A percentile compares a stretch with the other conserved stretches of the same genome.
These are phyloP conservation scores for Cytospora schulzeri DNA, from an alignment of 2,329 filamentous ascomycete species.

Conservation along the genomic window DNA sequence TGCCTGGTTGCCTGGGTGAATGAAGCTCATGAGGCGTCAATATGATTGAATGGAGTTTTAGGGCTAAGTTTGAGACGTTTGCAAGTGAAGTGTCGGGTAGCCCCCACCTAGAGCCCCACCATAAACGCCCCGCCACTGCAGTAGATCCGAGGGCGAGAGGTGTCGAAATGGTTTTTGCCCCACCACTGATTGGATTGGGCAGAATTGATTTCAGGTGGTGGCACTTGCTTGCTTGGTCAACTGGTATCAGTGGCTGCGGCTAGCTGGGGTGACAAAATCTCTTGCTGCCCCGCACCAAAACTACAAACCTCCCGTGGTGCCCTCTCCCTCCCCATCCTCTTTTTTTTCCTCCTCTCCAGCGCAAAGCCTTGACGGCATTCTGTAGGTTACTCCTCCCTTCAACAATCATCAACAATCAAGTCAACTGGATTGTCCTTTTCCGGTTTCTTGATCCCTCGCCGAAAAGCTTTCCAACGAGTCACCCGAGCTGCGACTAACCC, in stretches of 20 bases:
- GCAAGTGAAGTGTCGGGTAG: conserved; percentile 18
- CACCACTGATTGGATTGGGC: conserved; percentile 6
- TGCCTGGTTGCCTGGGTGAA: conserved; percentile 3
- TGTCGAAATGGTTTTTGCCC: conserved; percentile 4
- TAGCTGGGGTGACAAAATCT: conserved; percentile 11
- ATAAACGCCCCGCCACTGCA: conserved; percentile 23
- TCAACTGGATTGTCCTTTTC: not conserved
- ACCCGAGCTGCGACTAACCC: conserved; percentile 15
- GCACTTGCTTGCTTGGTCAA: conserved; percentile 5
- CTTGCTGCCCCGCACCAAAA: conserved; percentile 25
- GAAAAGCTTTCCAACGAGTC: not conserved
- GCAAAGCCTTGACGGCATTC: conserved; percentile 29
- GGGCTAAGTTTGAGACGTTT: conserved; percentile 23
- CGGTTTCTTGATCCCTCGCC: conserved; percentile 5
- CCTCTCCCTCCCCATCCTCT: conserved; percentile 22
- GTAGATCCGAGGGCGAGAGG: conserved; percentile 15
- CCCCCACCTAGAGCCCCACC: conserved; percentile 5
- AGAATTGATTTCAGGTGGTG: conserved; percentile 5
- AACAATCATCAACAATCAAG: not conserved
- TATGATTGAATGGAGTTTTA: conserved; percentile 13
- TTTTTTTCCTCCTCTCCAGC: conserved; percentile 27
- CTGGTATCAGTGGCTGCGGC: conserved; percentile 1
- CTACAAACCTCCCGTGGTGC: conserved; percentile 19
- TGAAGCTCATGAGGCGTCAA: conserved; percentile 13
- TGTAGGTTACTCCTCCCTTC: conserved; percentile 20